Evolutionary conservation across 352 stramenopile genomes (phyloP).

Genomic region (Elongisporangium undulatum): DNA sequence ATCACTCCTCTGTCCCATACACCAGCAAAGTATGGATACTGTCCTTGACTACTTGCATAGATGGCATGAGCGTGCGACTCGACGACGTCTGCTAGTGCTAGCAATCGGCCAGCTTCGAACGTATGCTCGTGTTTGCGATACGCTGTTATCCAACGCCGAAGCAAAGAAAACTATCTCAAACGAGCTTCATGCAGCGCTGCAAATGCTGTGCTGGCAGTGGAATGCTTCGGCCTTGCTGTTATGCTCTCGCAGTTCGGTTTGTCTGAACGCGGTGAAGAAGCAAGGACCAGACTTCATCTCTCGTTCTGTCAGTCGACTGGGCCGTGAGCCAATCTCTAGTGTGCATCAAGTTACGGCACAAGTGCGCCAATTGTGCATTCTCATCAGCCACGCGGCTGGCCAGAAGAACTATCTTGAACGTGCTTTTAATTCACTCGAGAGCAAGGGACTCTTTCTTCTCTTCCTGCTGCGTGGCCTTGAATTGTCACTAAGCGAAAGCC

Average conservation of each 20-base stretch:
- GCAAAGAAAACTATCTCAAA: neutral
- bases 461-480: conserved; percentile 2
- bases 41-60: conserved; percentile 20
- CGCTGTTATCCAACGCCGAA: conserved; percentile 6
- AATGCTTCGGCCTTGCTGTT: conserved; percentile 33
- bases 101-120: conserved; percentile 6
- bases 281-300: conserved; percentile 7
- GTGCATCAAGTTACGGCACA: conserved; percentile 17
- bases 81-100: conserved; percentile 3
- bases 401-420: conserved; percentile 7
- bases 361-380: conserved; percentile 29
- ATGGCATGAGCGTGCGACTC: conserved; percentile 1
- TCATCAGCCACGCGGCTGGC: conserved; percentile 18
- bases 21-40: neutral
- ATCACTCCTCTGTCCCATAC: neutral
- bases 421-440: conserved; percentile 12
- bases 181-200: conserved; percentile 5
- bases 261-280: conserved; percentile 19
- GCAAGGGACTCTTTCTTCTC: conserved; percentile 6
- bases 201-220: conserved; percentile 68
- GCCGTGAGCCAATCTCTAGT: neutral
- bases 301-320: conserved; percentile 8
- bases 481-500: neutral
- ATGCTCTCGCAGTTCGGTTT: conserved; percentile 35
- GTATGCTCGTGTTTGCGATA: conserved; percentile 15